phyloP scores from a whole-genome alignment of 148 eudicot genomes.

The Cornus controversa region DNA sequence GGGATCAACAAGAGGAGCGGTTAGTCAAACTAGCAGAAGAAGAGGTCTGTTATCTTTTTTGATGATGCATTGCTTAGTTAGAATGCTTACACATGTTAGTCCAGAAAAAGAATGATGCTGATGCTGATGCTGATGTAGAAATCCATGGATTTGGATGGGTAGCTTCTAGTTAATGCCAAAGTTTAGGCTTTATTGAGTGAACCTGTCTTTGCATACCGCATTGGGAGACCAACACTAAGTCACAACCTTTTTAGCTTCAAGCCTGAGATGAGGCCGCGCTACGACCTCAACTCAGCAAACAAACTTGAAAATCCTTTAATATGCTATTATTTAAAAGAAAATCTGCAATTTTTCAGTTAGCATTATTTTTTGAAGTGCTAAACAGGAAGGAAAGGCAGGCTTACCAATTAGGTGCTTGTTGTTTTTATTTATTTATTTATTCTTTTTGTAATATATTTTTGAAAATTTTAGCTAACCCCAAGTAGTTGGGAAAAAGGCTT shows the following conservation, averaged over 20 bases:
- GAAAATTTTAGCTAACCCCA: too few species aligned
- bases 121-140: neutral
- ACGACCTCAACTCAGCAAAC: neutral
- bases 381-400: too few species aligned
- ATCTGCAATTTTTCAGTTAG: too few species aligned
- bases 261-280: neutral
- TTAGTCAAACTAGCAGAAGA: slow-evolving; percentile 67
- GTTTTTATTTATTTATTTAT: too few species aligned
- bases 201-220: neutral
- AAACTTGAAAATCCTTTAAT: neutral
- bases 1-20: slow-evolving; percentile 75
- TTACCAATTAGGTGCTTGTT: too few species aligned
- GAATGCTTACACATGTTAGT: neutral
- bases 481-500: too few species aligned
- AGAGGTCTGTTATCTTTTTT: slow-evolving; percentile 52
- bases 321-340: neutral
- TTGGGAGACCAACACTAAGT: neutral
- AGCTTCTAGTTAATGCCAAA: neutral
- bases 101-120: neutral
- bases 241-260: neutral
- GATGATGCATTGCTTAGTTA: neutral
- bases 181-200: neutral
- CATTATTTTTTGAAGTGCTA: too few species aligned
- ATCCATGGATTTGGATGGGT: neutral
- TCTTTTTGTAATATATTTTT: neutral